These are phyloP conservation scores for Kwoniella sp. DNA, from an alignment of 768 basidiomycete species.

Conservation along the genomic window DNA sequence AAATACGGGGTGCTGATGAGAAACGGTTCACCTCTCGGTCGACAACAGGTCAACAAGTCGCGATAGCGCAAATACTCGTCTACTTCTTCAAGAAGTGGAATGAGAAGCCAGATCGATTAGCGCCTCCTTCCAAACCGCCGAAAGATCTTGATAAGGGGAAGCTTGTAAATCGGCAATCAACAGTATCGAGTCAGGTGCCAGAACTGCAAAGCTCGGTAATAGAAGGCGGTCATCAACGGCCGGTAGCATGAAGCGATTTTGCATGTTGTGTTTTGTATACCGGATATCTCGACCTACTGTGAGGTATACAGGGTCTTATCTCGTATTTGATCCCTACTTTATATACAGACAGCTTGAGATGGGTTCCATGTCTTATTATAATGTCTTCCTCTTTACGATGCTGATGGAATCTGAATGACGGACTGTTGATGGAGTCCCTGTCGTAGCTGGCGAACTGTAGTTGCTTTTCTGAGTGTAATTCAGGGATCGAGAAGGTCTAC, in stretches of 20 bases:
- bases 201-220: not conserved
- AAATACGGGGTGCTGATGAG: too few species aligned
- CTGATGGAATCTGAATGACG: too few species aligned
- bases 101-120: conserved; percentile 20
- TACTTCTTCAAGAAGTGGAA: conserved; percentile 42
- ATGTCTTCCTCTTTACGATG: too few species aligned
- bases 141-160: not conserved
- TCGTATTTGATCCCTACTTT: too few species aligned
- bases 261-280: not conserved
- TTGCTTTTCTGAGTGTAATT: too few species aligned
- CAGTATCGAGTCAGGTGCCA: not conserved
- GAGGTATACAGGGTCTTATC: too few species aligned
- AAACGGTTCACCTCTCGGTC: too few species aligned
- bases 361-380: too few species aligned
- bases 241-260: not conserved
- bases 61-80: conserved; percentile 32
- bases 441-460: too few species aligned
- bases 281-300: too few species aligned
- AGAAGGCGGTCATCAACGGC: not conserved
- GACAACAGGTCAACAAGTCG: conserved; percentile 40
- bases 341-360: too few species aligned
- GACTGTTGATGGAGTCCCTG: too few species aligned
- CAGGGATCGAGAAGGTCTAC: not conserved
- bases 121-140: not conserved
- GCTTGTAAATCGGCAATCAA: not conserved